phyloP scores from a whole-genome alignment of 1,284 basidiomycete species.

The Ustilago trichophora region DNA sequence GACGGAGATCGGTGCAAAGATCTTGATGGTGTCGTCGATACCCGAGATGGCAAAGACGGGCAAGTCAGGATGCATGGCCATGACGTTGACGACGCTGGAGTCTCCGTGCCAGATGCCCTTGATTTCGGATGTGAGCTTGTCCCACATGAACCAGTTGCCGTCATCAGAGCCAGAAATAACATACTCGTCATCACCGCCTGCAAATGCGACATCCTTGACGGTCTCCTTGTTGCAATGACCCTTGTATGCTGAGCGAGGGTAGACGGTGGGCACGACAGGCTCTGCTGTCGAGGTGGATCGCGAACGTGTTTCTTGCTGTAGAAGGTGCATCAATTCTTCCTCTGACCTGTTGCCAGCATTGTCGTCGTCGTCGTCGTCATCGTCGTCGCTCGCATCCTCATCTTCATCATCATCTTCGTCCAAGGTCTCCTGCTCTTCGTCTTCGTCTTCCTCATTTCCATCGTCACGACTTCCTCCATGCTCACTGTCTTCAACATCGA shows the following conservation, averaged over 20 bases:
- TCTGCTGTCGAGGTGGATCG: not conserved
- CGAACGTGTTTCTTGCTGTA: slow-evolving; percentile 1
- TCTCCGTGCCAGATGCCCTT: slow-evolving; percentile 49
- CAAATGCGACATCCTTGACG: slow-evolving; percentile 89
- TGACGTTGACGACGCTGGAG: slow-evolving; percentile 74
- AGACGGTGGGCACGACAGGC: slow-evolving; percentile 70
- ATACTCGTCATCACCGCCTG: slow-evolving; percentile 80
- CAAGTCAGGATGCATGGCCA: slow-evolving; percentile 81
- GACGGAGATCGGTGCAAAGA: slow-evolving; percentile 73
- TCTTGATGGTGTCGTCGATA: slow-evolving; percentile 86
- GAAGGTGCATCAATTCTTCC: slow-evolving; percentile 7
- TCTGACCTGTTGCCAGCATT: slow-evolving; percentile 7
- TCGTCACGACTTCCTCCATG: not conserved
- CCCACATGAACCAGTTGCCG: slow-evolving; percentile 76
- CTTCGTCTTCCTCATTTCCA: not conserved
- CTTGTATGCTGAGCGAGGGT: slow-evolving; percentile 75
- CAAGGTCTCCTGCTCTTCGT: not conserved
- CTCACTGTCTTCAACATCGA: not conserved
- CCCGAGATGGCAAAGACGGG: slow-evolving; percentile 86
- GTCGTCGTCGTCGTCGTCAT: slow-evolving; percentile 1
- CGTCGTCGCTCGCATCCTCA: too few relatives aligned
- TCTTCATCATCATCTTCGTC: too few relatives aligned
- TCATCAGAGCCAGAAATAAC: slow-evolving; percentile 90
- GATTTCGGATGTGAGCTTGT: slow-evolving; percentile 34
- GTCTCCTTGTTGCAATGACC: slow-evolving; percentile 86